Evolutionary conservation across 1,284 basidiomycete species (phyloP).

Genomic region (Amylostereum areolatum): DNA sequence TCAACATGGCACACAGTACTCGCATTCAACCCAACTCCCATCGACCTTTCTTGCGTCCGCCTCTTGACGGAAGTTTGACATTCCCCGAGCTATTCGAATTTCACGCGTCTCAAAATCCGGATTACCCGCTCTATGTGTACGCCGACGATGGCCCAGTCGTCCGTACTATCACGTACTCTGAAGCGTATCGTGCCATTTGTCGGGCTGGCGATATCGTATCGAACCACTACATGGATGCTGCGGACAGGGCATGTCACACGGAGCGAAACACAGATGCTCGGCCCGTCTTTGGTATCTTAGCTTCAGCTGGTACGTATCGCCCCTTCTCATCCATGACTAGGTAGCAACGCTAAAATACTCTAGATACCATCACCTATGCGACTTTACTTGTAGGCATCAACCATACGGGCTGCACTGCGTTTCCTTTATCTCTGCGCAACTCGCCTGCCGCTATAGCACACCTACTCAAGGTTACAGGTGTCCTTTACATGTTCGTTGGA

Average conservation of each 20-base stretch:
- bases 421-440: conserved; percentile 18
- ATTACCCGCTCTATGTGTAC: conserved; percentile 3
- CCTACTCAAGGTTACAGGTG: neutral
- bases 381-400: conserved; percentile 14
- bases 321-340: neutral
- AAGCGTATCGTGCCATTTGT: conserved; percentile 11
- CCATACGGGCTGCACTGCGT: conserved; percentile 14
- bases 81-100: conserved; percentile 5
- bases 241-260: conserved; percentile 5
- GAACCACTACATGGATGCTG: conserved; percentile 6
- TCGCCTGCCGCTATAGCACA: conserved; percentile 4
- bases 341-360: too few species aligned
- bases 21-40: neutral
- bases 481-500: conserved; percentile 5
- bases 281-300: conserved; percentile 3
- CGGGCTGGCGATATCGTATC: conserved; percentile 15
- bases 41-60: conserved; percentile 5
- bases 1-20: too few species aligned
- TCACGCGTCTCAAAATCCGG: conserved; percentile 1
- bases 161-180: conserved; percentile 1
- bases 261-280: neutral
- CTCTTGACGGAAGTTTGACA: conserved; percentile 5
- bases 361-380: conserved; percentile 17
- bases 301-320: neutral
- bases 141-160: neutral